A percentile compares a stretch with the other conserved stretches of the same genome.
phyloP scores from a whole-genome alignment of 2,329 filamentous ascomycete genomes.

The Colletotrichum orchidophilum region DNA sequence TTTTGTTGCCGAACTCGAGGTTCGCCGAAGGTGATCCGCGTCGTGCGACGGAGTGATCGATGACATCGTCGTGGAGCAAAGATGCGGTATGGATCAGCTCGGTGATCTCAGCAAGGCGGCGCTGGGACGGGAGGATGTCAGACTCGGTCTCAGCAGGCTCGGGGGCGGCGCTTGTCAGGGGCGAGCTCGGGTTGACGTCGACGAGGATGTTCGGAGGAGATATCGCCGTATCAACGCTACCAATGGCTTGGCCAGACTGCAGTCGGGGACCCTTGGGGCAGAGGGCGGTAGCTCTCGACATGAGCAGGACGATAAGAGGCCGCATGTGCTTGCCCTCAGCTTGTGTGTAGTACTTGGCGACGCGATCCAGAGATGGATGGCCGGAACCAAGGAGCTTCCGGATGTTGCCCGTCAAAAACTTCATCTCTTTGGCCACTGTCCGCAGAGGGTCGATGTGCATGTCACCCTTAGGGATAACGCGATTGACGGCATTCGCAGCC shows the following conservation, averaged over 20 bases:
- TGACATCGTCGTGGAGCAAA: conserved; percentile 96
- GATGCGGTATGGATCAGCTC: conserved; percentile 98
- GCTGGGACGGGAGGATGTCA: conserved; percentile 90
- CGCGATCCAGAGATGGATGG: conserved; percentile 92
- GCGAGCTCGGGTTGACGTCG: conserved; percentile 79
- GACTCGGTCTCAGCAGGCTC: conserved; percentile 53
- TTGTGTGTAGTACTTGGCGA: conserved; percentile 97
- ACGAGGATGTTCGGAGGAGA: conserved; percentile 69
- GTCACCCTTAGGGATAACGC: conserved; percentile 65
- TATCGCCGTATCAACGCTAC: conserved; percentile 63
- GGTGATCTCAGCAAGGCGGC: conserved; percentile 93
- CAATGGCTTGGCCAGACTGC: conserved; percentile 51
- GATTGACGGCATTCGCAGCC: conserved; percentile 72
- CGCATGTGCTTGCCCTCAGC: conserved; percentile 97
- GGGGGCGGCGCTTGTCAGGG: conserved; percentile 56
- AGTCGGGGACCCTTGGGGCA: conserved; percentile 66
- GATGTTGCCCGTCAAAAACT: conserved; percentile 93
- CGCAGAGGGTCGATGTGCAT: conserved; percentile 88
- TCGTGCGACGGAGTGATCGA: conserved; percentile 88
- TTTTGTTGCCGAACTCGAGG: conserved; percentile 97
- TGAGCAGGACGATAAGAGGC: conserved; percentile 92
- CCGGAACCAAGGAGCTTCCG: conserved; percentile 91
- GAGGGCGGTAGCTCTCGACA: conserved; percentile 92
- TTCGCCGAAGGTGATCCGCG: conserved; percentile 90
- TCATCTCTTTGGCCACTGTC: conserved; percentile 95